Conservation (phyloP, 2,329 filamentous ascomycete genomes). For the Fusarium sp. region DNA sequence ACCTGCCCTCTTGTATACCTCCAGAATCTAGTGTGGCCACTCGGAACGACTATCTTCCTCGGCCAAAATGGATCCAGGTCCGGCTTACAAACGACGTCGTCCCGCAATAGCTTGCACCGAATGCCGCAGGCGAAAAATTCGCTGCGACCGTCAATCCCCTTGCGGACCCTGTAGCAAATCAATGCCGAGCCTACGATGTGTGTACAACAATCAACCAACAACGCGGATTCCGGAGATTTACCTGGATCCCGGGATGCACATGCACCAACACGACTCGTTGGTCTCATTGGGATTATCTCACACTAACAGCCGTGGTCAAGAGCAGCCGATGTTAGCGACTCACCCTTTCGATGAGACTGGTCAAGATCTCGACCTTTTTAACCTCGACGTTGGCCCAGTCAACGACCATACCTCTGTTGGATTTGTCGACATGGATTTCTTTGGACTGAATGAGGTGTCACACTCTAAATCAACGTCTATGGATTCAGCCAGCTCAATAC, state of each 20-base stretch:
- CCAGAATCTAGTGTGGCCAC: no score
- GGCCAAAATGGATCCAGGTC: conserved; percentile 7
- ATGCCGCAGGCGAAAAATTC: conserved; percentile 15
- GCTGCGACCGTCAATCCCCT: conserved; percentile 16
- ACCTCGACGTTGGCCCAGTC: neutral
- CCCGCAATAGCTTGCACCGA: conserved; percentile 14
- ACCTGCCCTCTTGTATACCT: no score
- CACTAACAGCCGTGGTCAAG: neutral
- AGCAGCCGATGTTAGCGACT: neutral
- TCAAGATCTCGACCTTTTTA: conserved; percentile 9
- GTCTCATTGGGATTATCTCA: neutral
- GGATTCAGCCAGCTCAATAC: neutral
- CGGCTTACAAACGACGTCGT: conserved; percentile 16
- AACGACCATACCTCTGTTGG: neutral
- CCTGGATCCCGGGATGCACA: conserved; percentile 2
- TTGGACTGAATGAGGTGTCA: conserved; percentile 1
- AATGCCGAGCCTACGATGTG: conserved; percentile 10
- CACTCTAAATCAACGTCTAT: conserved; percentile 2
- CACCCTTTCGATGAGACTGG: conserved; percentile 1
- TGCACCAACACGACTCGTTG: conserved; percentile 6
- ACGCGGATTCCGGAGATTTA: neutral
- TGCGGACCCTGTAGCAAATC: conserved; percentile 17
- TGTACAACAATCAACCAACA: conserved; percentile 21
- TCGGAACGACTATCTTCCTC: neutral
- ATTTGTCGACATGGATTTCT: conserved; percentile 5